A percentile compares a stretch with the other conserved stretches of the same genome.
These are phyloP conservation scores for Haplosporangium sp. DNA, from an alignment of 371 early-diverging fungal species.

Conservation along the genomic window DNA sequence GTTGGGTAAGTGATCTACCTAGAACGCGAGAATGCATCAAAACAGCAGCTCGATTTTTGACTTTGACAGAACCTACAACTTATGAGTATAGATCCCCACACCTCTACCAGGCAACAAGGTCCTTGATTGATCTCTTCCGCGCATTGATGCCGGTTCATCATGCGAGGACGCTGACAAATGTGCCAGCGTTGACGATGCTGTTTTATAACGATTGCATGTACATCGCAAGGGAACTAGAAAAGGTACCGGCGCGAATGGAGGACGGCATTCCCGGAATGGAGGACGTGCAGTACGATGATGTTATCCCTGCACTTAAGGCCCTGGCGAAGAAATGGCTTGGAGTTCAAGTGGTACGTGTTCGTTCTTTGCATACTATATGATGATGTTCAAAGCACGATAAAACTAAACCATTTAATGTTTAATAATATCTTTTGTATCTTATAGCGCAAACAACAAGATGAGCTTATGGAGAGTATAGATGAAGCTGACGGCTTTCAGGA, in stretches of 20 bases:
- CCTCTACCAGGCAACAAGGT: conserved; percentile 49
- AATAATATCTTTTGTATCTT: not conserved
- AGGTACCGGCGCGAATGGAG: conserved; percentile 20
- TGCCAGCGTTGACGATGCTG: conserved; percentile 69
- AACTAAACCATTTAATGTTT: not conserved
- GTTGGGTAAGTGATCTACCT: conserved; percentile 26
- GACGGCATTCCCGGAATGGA: conserved; percentile 52
- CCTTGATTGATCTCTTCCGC: conserved; percentile 45
- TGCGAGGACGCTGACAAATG: conserved; percentile 29
- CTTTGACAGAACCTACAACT: not conserved
- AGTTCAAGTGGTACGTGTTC: conserved; percentile 55
- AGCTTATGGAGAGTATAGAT: conserved; percentile 57
- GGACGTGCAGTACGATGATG: conserved; percentile 58
- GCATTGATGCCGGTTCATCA: conserved; percentile 51
- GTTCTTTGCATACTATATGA: not conserved
- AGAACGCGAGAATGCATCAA: no score
- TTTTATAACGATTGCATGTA: conserved; percentile 82
- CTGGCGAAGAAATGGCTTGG: conserved; percentile 56
- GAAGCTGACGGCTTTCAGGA: conserved; percentile 64
- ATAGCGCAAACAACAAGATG: conserved; percentile 56
- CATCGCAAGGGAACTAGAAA: conserved; percentile 59
- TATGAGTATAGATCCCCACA: conserved; percentile 22
- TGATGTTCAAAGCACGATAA: not conserved
- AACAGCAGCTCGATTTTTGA: no score
- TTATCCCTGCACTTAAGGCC: conserved; percentile 46